Conservation (phyloP, 768 basidiomycete species). For the Leccinellum luteum region DNA sequence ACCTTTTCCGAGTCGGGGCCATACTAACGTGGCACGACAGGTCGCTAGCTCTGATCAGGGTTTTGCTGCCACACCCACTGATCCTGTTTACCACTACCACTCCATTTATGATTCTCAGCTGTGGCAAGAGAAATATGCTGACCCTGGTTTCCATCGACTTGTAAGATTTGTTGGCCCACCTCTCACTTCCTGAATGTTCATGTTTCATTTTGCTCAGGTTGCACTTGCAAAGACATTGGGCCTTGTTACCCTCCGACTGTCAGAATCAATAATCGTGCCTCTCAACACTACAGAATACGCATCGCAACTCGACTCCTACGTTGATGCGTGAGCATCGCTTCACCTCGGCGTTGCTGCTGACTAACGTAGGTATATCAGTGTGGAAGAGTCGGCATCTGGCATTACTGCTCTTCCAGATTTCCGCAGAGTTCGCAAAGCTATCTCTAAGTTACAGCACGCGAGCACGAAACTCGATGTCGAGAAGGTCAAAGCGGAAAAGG, state of each 20-base stretch:
- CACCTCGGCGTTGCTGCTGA: constrained; percentile 23
- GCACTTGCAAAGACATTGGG: constrained; percentile 67
- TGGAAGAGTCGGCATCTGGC: constrained; percentile 43
- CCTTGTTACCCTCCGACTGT: constrained; percentile 54
- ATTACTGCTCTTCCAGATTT: constrained; percentile 32
- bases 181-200: background rate
- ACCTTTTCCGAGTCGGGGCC: background rate
- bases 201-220: constrained; percentile 36
- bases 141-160: constrained; percentile 72
- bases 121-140: constrained; percentile 74
- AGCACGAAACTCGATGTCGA: constrained; percentile 58
- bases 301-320: constrained; percentile 57
- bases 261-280: constrained; percentile 61
- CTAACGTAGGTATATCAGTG: constrained; percentile 36
- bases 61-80: constrained; percentile 36
- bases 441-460: constrained; percentile 45
- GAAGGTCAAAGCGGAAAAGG: constrained; percentile 52
- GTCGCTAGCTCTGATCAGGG: constrained; percentile 33
- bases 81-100: constrained; percentile 71
- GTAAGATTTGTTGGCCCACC: constrained; percentile 35
- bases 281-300: constrained; percentile 77
- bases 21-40: constrained; percentile 13
- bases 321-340: constrained; percentile 48
- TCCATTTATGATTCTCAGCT: constrained; percentile 68
- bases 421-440: constrained; percentile 43